Base-by-base conservation (phyloP, 2,329 filamentous ascomycete species). In the Exophiala bonariae region DNA sequence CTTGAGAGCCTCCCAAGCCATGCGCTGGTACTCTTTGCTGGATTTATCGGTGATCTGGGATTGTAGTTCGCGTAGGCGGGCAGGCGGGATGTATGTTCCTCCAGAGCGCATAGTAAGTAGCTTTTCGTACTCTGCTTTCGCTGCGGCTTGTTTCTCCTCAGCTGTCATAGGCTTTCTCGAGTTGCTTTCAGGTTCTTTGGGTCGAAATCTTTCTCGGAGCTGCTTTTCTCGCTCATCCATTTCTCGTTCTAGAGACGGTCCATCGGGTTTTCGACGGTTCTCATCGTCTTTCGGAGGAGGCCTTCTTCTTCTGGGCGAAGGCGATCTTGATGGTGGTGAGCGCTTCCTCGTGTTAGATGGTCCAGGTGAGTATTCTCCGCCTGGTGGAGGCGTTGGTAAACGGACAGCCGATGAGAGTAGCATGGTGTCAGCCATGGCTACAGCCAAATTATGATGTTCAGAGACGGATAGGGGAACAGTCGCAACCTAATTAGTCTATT, bases 1-100 rank as follows among this genome's bases (percentile, higher is more conserved):
- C 75, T 99, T 99, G 63, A 99, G 75, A 10, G 92, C 92, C 70
- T 99, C 93, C 93, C 93, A 99, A 7, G 91, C 90, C 89, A 99
- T 95, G 61, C 93, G 88, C 78, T 97, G 93, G 66, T 96, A 97
- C 72, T 97, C 93, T 70, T 96, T 95, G 69, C 86, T 95, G 44
- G 81, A 85, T 76, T 95, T 96, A 73, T 99, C 93, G 53, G 90
- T 96, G 68, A 99, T 96, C 70, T 96, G 90, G 43, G 91, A 89
- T 73, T 99, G 93, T 52, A 99, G 80, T 31, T 92, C 92, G 59
- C 90, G 83, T 63, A 99, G 76, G 59, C 89, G 81, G 42, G 92
- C 92, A 0, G 93, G 93, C 16, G 93, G 93, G 52, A 99, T 95
- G 66, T 99, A 99, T 18, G 90, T 95, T 59, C 93, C 93, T 56